phyloP scores from a whole-genome alignment of 1,284 basidiomycete genomes.

The Naganishia albida region DNA sequence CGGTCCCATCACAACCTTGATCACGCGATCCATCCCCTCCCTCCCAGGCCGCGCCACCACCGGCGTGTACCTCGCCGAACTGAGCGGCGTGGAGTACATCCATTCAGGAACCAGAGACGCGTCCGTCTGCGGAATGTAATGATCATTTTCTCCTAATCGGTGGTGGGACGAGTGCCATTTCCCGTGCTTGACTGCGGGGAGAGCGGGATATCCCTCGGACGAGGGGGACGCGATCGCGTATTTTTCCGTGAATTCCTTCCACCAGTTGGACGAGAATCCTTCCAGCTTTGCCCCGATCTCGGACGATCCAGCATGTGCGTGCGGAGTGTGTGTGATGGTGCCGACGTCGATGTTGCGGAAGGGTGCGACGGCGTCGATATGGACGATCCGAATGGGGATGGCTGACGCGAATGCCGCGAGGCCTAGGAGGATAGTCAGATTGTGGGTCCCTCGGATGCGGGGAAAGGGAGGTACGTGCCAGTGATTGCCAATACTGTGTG shows the following conservation, averaged over 20 bases:
- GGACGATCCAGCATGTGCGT: not conserved
- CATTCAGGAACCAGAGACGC: conserved; percentile 15
- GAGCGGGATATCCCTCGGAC: not conserved
- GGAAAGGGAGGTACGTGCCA: not conserved
- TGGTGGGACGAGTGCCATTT: conserved; percentile 12
- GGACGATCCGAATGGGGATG: conserved; percentile 10
- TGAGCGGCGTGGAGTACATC: conserved; percentile 22
- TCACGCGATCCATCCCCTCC: not conserved
- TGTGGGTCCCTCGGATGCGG: not conserved
- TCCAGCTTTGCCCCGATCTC: conserved; percentile 1
- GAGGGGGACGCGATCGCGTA: not conserved
- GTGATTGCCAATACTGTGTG: conserved; percentile 1
- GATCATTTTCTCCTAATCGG: conserved; percentile 5
- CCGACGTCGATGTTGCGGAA: not conserved
- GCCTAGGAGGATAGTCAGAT: not conserved
- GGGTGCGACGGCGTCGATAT: not conserved
- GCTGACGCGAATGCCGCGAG: conserved; percentile 9
- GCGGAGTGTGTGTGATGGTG: conserved; percentile 3
- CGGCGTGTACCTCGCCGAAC: conserved; percentile 1
- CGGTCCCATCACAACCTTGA: conserved; percentile 13
- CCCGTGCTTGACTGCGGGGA: not conserved
- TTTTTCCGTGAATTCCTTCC: conserved; percentile 21
- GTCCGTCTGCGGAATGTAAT: conserved; percentile 13
- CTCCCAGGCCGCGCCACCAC: conserved; percentile 10
- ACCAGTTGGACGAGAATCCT: conserved; percentile 8